Base-by-base conservation (phyloP, 2,329 filamentous ascomycete genomes). In the Waltergamsia citrina region DNA sequence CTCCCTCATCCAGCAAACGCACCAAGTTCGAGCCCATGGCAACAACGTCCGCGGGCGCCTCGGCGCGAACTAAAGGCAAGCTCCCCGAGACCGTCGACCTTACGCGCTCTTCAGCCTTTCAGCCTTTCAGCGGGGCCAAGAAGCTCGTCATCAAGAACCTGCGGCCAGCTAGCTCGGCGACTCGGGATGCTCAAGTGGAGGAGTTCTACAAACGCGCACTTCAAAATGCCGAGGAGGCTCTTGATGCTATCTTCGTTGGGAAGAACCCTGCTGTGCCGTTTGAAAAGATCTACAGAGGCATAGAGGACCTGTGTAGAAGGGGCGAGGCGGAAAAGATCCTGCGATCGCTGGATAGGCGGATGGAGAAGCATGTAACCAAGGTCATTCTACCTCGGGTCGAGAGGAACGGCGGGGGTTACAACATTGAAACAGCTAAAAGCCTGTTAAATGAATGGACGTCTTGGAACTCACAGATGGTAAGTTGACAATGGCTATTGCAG, bases 111-210 rank as follows among this genome's bases (percentile, higher is more conserved):
- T 53, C 58, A 22, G 57, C 62, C 33, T 85, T 88, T 51, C 83
- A 81, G 45, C 79, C 85, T 10, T 77, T 85, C 48, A 67, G 71
- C 9, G 87, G 86, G 21, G 79, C 85, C 15, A 88, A 82, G 66
- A 88, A 82, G 58, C 72, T 98, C 29, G 74, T 90, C n/a, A 85
- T 98, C 48, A 94, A 94, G 71, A 96, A 95, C 53, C 71, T 95
- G 42, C 78, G 81, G 38, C 70, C 73, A 2, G 69, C 69, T 14
- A 61, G 71, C n/a, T 69, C 23, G 5, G 19, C 33, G 9, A 19
- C 71, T 38, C 53, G 58, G 25, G 50, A 60, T 34, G 66, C 73
- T 35, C 75, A 86, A 46, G 73, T 83, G 15, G 77, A 83, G 41
- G 69, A 75, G 42, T 96, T 94, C 62, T 85, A 94, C 47, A 67